Conservation (phyloP, 208 protist species). For the Acanthamoeba quina region DNA sequence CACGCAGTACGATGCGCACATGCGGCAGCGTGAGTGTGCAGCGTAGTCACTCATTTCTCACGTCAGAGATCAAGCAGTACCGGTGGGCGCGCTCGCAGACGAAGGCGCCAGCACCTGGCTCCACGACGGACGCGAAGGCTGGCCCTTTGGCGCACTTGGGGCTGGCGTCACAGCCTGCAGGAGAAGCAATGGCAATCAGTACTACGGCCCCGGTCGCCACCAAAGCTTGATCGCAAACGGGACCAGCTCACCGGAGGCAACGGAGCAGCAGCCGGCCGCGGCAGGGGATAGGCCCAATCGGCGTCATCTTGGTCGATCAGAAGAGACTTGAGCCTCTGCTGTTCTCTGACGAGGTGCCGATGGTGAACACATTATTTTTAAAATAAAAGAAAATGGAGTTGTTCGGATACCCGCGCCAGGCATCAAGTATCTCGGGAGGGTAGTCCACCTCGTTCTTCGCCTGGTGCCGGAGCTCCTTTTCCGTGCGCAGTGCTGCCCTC, state of each 20-base stretch:
- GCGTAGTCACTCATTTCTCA: too few species aligned
- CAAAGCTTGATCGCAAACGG: too few species aligned
- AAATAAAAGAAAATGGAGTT: too few species aligned
- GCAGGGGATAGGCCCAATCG: slow-evolving; percentile 4
- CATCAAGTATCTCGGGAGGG: not conserved
- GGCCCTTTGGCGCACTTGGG: not conserved
- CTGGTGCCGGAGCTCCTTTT: not conserved
- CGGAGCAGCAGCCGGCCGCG: not conserved
- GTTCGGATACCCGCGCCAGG: too few species aligned
- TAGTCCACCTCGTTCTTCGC: not conserved
- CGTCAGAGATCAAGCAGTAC: too few species aligned
- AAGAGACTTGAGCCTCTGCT: not conserved
- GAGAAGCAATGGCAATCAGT: not conserved
- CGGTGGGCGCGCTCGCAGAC: too few species aligned
- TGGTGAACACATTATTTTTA: too few species aligned
- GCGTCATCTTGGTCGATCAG: not conserved
- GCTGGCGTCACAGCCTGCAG: not conserved
- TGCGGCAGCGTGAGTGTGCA: too few species aligned
- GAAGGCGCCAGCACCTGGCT: not conserved
- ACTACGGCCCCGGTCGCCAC: too few species aligned
- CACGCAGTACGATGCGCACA: too few species aligned
- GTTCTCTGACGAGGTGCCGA: not conserved
- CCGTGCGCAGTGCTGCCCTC: not conserved
- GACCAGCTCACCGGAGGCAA: too few species aligned
- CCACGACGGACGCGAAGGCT: not conserved